Evolutionary conservation across 2,329 filamentous ascomycete genomes (phyloP).

Genomic region (Neonectria ditissima): DNA sequence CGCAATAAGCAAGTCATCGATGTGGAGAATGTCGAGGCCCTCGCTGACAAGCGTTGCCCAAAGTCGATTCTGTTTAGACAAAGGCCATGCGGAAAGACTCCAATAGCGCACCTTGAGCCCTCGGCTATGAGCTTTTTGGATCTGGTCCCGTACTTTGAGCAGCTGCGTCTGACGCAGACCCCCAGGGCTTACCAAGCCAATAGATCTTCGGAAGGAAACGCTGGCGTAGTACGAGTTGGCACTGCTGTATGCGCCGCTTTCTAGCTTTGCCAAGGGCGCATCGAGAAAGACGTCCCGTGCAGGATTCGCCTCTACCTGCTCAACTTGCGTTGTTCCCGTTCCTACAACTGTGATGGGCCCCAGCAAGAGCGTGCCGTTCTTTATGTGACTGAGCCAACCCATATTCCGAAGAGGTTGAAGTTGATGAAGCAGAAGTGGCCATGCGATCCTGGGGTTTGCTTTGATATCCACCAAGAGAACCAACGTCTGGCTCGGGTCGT

Average conservation of each 20-base stretch:
- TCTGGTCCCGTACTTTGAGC: conserved; percentile 56
- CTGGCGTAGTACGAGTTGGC: conserved; percentile 76
- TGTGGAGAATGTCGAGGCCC: conserved; percentile 71
- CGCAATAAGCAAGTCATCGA: conserved; percentile 66
- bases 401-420: conserved; percentile 69
- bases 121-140: conserved; percentile 62
- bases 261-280: conserved; percentile 65
- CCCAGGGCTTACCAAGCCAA: conserved; percentile 63
- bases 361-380: conserved; percentile 61
- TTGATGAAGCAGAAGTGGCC: conserved; percentile 43
- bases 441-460: conserved; percentile 50
- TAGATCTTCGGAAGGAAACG: conserved; percentile 63
- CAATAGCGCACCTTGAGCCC: conserved; percentile 71
- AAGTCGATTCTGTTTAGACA: conserved; percentile 63
- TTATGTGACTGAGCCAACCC: conserved; percentile 67
- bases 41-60: conserved; percentile 68
- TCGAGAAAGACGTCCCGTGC: conserved; percentile 73
- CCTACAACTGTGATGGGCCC: conserved; percentile 76
- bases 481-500: conserved; percentile 64
- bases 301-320: conserved; percentile 34
- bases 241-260: conserved; percentile 54
- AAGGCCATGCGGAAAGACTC: conserved; percentile 69
- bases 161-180: conserved; percentile 60
- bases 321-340: conserved; percentile 62
- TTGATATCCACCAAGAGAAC: conserved; percentile 79